Evolutionary conservation across 805 yeast genomes (phyloP), one percentile per base, ranked within the genome.

Genomic region (Metschnikowia kunwiensis): DNA sequence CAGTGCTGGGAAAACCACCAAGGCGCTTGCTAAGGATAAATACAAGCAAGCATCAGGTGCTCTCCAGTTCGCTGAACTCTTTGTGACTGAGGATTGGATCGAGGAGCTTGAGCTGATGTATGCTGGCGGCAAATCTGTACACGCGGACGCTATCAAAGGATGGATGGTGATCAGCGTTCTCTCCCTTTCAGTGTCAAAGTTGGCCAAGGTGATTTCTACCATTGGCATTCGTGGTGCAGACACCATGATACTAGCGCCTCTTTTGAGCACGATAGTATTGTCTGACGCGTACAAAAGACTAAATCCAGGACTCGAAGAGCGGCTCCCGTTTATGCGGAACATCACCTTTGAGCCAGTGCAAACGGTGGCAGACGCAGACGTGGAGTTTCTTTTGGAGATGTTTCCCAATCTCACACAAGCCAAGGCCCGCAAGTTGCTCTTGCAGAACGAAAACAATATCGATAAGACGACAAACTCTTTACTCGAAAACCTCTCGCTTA

Each of bases 401-500:
- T 85, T 87, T 54, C 96, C 96, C 0, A 72, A 72, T 25, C 54
- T 86, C 23, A 60, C 74, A 0, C 51, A 56, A 3, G 57, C 63
- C 1, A 72, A 77, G 51, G 72, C 80, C 0, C 60, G 59, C n/a
- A 62, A 65, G 2, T 49, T 86, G 2, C 57, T 86, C 10, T 52
- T 59, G 16, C 63, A 71, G 22, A 60, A 77, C 47, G 64, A 70
- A 27, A 60, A 72, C 27, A 64, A 76, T 36, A 75, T 80, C 1
- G 91, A 83, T 43, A 39, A 51, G 22, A 77, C 78, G 0, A 81
- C 84, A 2, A 69, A 77, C 45, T 53, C 66, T 27, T 52, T 87
- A 11, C 63, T 88, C 12, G 95, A 86, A 46, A 63, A 78, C 36
- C 86, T 89, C 0, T 64, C 60, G 5, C 32, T 68, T 1, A 45